phyloP scores from a whole-genome alignment of 1,284 basidiomycete species.

The Coniferiporia sulphurascens region DNA sequence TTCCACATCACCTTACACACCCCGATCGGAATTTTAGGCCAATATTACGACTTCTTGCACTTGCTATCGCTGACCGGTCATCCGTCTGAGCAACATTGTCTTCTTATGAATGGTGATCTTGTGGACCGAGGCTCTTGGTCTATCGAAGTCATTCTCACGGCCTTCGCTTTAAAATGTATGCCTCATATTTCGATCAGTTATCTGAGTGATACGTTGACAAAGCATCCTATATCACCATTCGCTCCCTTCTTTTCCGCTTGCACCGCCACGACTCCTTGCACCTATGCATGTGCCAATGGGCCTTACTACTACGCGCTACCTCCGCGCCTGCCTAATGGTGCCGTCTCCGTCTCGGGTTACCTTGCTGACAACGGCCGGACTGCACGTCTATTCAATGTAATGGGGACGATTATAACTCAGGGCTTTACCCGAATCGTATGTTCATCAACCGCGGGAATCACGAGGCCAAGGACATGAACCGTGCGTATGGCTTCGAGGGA shows the following conservation, averaged over 20 bases:
- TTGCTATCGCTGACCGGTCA: conserved; percentile 83
- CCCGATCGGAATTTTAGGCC: conserved; percentile 46
- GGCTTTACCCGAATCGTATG: conserved; percentile 85
- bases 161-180: conserved; percentile 95
- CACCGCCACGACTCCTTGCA: too few species aligned
- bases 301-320: too few species aligned
- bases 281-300: too few species aligned
- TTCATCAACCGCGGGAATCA: conserved; percentile 96
- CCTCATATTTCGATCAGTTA: conserved; percentile 1
- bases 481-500: conserved; percentile 92
- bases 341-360: too few species aligned
- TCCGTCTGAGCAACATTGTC: conserved; percentile 75
- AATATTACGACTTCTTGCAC: conserved; percentile 93
- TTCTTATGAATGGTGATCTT: conserved; percentile 94
- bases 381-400: too few species aligned
- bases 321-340: too few species aligned
- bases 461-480: conserved; percentile 90
- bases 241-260: too few species aligned
- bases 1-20: background rate
- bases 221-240: too few species aligned
- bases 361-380: too few species aligned
- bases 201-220: too few species aligned
- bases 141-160: conserved; percentile 91
- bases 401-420: conserved; percentile 32
- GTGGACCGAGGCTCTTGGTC: conserved; percentile 98